phyloP scores from a whole-genome alignment of 2,329 filamentous ascomycete genomes.

The Colletotrichum cordylinicola region DNA sequence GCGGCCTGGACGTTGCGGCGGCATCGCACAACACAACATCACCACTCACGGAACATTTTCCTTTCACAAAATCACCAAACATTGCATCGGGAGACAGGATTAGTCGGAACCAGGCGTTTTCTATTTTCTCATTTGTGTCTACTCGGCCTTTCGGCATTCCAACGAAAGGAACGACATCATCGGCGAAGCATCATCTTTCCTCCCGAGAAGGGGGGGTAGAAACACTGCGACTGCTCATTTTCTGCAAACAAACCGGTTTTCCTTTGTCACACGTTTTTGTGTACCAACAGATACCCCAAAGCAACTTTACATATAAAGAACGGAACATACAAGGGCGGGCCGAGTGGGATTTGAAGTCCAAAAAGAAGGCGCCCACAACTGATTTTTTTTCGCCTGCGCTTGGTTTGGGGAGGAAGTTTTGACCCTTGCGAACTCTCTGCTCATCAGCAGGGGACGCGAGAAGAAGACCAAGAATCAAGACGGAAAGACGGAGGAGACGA shows the following conservation, averaged over 20 bases:
- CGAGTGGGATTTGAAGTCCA: neutral
- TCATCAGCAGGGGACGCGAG: neutral
- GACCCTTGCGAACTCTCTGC: neutral
- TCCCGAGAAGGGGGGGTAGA: neutral
- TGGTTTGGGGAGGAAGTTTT: neutral
- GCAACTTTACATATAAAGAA: slow-evolving; percentile 21
- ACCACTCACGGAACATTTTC: slow-evolving; percentile 22
- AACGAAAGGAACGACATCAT: slow-evolving; percentile 3
- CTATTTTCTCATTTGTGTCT: neutral
- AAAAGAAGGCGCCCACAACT: neutral
- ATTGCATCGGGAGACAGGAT: slow-evolving; percentile 4
- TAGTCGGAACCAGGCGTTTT: slow-evolving; percentile 20
- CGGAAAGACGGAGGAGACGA: neutral
- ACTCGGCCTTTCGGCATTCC: neutral
- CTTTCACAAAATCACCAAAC: neutral
- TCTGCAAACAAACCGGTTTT: neutral
- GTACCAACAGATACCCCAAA: slow-evolving; percentile 25
- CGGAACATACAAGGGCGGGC: slow-evolving; percentile 16
- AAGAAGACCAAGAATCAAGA: neutral
- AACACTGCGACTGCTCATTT: neutral
- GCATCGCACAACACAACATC: slow-evolving; percentile 22
- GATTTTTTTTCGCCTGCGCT: neutral
- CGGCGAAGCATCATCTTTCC: slow-evolving; percentile 3
- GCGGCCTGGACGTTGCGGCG: slow-evolving; percentile 19
- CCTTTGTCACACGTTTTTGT: slow-evolving; percentile 22